Base-by-base conservation (phyloP, 352 stramenopile species). In the Pythium oligandrum region DNA sequence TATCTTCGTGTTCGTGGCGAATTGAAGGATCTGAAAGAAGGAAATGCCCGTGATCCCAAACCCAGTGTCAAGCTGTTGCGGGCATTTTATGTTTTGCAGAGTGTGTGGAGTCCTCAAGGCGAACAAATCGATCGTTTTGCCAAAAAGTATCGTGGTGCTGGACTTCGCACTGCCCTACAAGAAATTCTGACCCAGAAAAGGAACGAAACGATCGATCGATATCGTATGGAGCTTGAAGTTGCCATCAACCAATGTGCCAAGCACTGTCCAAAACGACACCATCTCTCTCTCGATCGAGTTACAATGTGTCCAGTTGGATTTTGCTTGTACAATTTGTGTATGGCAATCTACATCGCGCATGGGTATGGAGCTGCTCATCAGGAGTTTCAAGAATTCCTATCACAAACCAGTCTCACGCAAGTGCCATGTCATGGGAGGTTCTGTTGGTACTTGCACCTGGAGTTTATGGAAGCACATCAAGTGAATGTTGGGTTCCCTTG, bases 391-490 rank as follows among this genome's bases (percentile, higher is more conserved):
- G 12, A 49, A 39, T 59, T 40, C 49, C 78, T 59, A 9, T 49
- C 17, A 4, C 8, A 4, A 11, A 36, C 7, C 12, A 8, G 38
- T 12, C 7, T 8, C 38, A 12, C 38, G 38, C 12, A 8, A 42
- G 5, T 40, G 17, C 8, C 52, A 4, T 61, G 45, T 40, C 46
- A 56, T 26, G 10, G 3, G 40, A 37, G 44, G 2, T 32, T 10
- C 5, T 80, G 75, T 46, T 53, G 49, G 31, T 48, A 38, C 33
- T 30, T 84, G 70, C 79, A 71, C 17, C 62, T 93, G 37, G 72
- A 82, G 3, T 83, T 88, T 30, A 53, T 88, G 31, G 76, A 88
- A 60, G 61, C 73, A 31, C 82, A 93, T 42, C 63, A 80, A 49
- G 45, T 54, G 2, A 63, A 32, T 12, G 52, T 40, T 3, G 43